phyloP scores from a whole-genome alignment of 192 early-diverging fungal genomes.

The Podila verticillata region DNA sequence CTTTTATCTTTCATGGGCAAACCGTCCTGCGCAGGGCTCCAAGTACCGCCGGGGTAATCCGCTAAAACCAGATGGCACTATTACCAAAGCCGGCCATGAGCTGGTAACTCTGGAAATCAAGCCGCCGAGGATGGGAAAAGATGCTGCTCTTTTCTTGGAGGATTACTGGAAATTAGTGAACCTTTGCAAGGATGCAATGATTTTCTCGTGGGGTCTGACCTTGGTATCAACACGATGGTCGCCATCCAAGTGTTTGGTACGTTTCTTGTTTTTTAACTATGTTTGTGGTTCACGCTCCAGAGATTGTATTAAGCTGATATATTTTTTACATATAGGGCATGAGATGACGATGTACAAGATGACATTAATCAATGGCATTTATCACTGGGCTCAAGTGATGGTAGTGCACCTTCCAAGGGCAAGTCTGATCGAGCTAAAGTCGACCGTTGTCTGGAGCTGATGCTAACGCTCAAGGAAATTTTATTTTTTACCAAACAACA shows the following conservation, averaged over 20 bases:
- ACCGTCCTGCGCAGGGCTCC: neutral
- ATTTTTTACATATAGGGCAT: neutral
- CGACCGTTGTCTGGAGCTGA: slow-evolving; percentile 2
- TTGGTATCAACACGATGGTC: neutral
- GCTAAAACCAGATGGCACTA: neutral
- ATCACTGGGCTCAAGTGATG: slow-evolving; percentile 4
- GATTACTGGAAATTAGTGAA: neutral
- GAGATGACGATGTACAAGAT: neutral
- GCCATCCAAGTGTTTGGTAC: neutral
- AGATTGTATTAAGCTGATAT: too few relatives aligned
- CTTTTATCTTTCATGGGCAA: slow-evolving; percentile 2
- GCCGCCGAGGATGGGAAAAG: neutral
- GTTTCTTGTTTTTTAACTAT: neutral
- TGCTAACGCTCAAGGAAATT: slow-evolving; percentile 5
- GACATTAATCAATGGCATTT: slow-evolving; percentile 8
- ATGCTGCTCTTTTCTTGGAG: neutral
- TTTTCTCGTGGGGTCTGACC: neutral
- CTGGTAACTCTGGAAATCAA: neutral
- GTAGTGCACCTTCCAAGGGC: neutral
- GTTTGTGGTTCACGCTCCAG: too few relatives aligned
- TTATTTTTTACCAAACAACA: neutral
- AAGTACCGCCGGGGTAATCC: neutral
- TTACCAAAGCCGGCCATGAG: neutral
- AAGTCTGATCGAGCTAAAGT: slow-evolving; percentile 8
- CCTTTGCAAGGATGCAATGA: slow-evolving; percentile 2